Base-by-base conservation (phyloP, 2,329 filamentous ascomycete genomes). In the Monosporascus sp. region DNA sequence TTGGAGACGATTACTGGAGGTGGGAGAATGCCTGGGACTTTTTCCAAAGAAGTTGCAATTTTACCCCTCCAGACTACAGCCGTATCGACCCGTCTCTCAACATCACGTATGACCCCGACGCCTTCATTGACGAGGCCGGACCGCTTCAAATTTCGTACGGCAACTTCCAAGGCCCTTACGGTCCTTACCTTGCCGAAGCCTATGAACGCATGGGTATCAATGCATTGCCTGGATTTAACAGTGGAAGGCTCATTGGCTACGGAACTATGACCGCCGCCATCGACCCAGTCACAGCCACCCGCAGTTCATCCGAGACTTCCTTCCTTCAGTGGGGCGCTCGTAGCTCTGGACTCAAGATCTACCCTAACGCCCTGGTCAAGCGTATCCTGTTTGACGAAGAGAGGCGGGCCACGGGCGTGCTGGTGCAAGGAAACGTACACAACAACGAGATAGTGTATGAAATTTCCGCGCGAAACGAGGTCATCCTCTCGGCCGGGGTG, bases 391-490 rank as follows among this genome's bases (percentile, higher is more conserved):
- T 26, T 26, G 6, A 26, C 24, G 24, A 26, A 26, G 24, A 26
- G 24, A 26, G 24, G 24, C 24, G 24, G 24, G 24, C 24, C 24
- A 26, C 24, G 24, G 24, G 24, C 6, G 24, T 26, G 24, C 24
- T 26, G 3, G 24, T 26, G 7, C 24, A 26, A 26, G 24, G 24
- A 26, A 26, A 26, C 5, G 24, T 26, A 26, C 5, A 80, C 58
- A 66, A 65, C n/a, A 59, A 65, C 7, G 65, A 70, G 45, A 72
- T 71, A 5, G 60, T 77, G 28, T 81, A 73, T 63, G 78, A 80
- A 58, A 73, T 81, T 14, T 78, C 79, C 11, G 53, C 46, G 46
- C 53, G 26, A 8, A 56, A 54, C 22, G 68, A 70, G 51, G 65
- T 70, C 2, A 68, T 71, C 43, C 35, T 71, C 3, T 60, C 64